Base-by-base conservation (phyloP, 176 grass and related monocot species). In the Elymus sibiricus region DNA sequence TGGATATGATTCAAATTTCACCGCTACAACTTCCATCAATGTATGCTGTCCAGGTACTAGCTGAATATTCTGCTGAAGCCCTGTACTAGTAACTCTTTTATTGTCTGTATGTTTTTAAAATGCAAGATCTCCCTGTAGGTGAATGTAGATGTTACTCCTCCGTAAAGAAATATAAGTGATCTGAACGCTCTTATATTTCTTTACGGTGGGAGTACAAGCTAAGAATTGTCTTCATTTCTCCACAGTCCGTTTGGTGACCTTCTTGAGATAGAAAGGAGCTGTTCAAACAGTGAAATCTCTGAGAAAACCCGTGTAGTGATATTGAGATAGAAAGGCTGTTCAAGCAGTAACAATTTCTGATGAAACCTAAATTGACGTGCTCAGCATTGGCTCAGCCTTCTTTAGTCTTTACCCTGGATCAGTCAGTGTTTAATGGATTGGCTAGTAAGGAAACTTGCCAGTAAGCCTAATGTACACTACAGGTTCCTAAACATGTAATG, bases 1-100 rank as follows among this genome's bases (percentile, higher is more conserved):
- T 98, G 96, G 96, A 98, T 98, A 93, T 98, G 90, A 98, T 79
- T 63, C 31, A 27, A 66, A 46, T 56, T 56, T 75, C 43, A 73
- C 24, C 42, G 31, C 37, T 77, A 47, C 64, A 21, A 74, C n/a
- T 90, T 84, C 62, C 55, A 65, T 78, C 29, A 79, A 35, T 73
- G 25, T 58, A 32, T 15, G 34, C 42, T 64, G 21, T 78, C 68
- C 65, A 83, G 89, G 84, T 87, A 90, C 63, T 86, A 83, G 64
- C 74, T 44, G 60, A 73, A 87, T 81, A 56, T 76, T 81, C 27
- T 74, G 32, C 68, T 5, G 58, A 66, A 76, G 22, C 37, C 22
- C 31, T 89, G 39, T 32, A 63, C 21, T 63, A 60, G 31, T 40
- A 22, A 68, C 22, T 56, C 28, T 76, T 76, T 76, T 76, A 5